Conservation (phyloP, 371 early-diverging fungal genomes). For the Rhizomucor pusillus region DNA sequence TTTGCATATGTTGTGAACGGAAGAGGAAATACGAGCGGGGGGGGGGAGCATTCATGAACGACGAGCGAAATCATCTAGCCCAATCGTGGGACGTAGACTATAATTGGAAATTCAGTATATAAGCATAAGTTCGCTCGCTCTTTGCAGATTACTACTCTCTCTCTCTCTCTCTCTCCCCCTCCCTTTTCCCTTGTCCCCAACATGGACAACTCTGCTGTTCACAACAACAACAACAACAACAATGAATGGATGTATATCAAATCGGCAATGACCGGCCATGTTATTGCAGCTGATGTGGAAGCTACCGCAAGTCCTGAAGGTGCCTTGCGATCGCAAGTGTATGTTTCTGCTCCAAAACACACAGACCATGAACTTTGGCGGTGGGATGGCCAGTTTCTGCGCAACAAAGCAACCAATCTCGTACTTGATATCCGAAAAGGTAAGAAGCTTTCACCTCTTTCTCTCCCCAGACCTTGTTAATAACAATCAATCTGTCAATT, state of each 20-base stretch:
- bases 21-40: too few relatives aligned
- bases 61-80: too few relatives aligned
- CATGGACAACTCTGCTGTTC: background rate
- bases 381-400: conserved; percentile 40
- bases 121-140: too few relatives aligned
- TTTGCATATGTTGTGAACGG: too few relatives aligned
- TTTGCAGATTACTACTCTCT: too few relatives aligned
- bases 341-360: conserved; percentile 24
- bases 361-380: conserved; percentile 41
- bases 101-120: too few relatives aligned
- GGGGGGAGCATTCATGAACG: too few relatives aligned
- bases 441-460: conserved; percentile 3
- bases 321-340: conserved; percentile 37
- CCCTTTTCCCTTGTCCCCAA: background rate
- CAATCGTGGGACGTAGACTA: too few relatives aligned
- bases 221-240: conserved; percentile 4
- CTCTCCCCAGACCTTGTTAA: background rate
- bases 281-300: conserved; percentile 17
- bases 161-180: background rate
- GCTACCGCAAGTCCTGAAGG: background rate
- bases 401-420: conserved; percentile 39
- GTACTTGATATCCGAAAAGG: conserved; percentile 53
- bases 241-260: conserved; percentile 43
- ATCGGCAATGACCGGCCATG: conserved; percentile 34
- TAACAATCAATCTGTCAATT: background rate